Base-by-base conservation (phyloP, 768 basidiomycete species). In the Leucocoprinus leucothites region DNA sequence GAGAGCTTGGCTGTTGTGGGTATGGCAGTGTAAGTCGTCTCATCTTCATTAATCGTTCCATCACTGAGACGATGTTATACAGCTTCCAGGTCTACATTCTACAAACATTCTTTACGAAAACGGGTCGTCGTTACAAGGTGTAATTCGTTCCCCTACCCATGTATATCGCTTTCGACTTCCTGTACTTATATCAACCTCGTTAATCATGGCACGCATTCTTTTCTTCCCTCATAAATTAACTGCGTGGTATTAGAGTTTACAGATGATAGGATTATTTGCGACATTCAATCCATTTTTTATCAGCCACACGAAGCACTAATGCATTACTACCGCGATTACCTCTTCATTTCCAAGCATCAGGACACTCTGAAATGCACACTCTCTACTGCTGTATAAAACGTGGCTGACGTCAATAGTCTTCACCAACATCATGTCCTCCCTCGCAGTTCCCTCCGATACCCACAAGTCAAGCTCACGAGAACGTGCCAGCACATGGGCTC, bases 91-190 rank as follows among this genome's bases (percentile, higher is more conserved):
- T 96, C 11, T 96, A 94, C 67, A 76, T 95, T 43, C 81, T 98
- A 21, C 93, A 95, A 71, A 95, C 92, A 18, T 98, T 96, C 85
- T 98, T 98, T 74, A 94, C 91, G n/a, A 84, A 87, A 69, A 94
- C 93, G 7, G 92, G 91, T 34, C 82, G 91, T 69, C 79, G 85
- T 65, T 94, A 93, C 77, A 92, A 91, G 75, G 91, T 92, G 65
- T 93, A 84, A 50, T 31, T 40, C 38, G 18, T 51, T 22, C 50
- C 49, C 31, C 25, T 53, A 48, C 26, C 53, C 13, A 38, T 48
- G 41, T 34, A 22, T 18, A 34, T 46, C 41, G 21, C 21, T 26
- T 25, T 26, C 16, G 54, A 25, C 47, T 56, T 49, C 54, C 21
- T 56, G 54, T 56, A 56, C 35, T 48, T 49, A 42, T 56, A 49